Evolutionary conservation across 179 eudicot genomes (phyloP).

Genomic region (Silene coronaria): DNA sequence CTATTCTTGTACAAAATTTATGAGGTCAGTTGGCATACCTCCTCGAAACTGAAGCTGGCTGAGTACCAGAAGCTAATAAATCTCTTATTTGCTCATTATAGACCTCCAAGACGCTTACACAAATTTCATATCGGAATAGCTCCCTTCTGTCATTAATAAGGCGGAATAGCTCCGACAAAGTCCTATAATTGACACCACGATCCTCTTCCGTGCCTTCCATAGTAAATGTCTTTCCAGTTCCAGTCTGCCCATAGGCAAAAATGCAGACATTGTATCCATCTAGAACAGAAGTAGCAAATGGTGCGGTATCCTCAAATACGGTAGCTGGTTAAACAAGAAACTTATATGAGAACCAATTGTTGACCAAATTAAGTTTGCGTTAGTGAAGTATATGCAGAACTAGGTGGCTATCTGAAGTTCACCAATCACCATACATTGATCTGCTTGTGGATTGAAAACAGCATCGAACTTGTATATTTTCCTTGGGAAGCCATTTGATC

Average conservation of each 20-base stretch:
- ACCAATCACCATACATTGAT: constrained; percentile 77
- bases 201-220: constrained; percentile 86
- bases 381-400: background rate
- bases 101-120: constrained; percentile 85
- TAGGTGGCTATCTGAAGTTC: constrained; percentile 8
- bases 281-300: constrained; percentile 81
- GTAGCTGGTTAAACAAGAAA: constrained; percentile 35
- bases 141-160: constrained; percentile 57
- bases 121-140: constrained; percentile 57
- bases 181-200: constrained; percentile 90
- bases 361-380: background rate
- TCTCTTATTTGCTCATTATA: constrained; percentile 96
- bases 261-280: constrained; percentile 97
- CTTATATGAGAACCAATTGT: constrained; percentile 4
- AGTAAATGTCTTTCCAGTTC: constrained; percentile 92
- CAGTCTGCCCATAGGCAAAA: constrained; percentile 97
- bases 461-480: constrained; percentile 85
- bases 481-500: constrained; percentile 49
- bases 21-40: constrained; percentile 34
- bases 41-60: constrained; percentile 54
- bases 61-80: constrained; percentile 55
- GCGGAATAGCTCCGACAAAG: constrained; percentile 67
- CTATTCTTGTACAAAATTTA: background rate
- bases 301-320: constrained; percentile 83
- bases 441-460: constrained; percentile 73